phyloP scores from a whole-genome alignment of 345 rosid species.

The Durio zibethinus region DNA sequence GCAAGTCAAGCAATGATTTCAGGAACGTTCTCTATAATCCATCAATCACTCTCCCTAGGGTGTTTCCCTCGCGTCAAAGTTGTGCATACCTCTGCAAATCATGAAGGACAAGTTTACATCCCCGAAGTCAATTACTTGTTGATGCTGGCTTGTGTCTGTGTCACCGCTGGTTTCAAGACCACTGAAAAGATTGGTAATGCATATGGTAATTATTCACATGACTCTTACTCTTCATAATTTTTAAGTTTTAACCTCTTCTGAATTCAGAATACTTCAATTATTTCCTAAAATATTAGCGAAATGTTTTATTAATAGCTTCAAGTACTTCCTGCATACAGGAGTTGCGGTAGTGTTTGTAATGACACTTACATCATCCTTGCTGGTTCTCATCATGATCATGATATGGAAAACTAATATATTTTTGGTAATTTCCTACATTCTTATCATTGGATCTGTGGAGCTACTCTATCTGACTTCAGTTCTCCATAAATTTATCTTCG shows the following conservation, averaged over 20 bases:
- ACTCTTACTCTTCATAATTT: not conserved
- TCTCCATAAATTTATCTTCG: constrained; percentile 40
- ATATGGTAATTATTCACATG: constrained; percentile 36
- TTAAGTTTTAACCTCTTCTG: not conserved
- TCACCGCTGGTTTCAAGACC: constrained; percentile 46
- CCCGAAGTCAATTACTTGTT: constrained; percentile 51
- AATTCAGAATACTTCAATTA: not conserved
- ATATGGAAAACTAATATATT: constrained; percentile 49
- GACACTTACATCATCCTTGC: constrained; percentile 34
- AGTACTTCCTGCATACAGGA: constrained; percentile 25
- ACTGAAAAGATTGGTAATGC: constrained; percentile 50
- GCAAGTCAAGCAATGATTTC: constrained; percentile 64
- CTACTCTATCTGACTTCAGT: constrained; percentile 39
- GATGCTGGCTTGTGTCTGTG: constrained; percentile 44
- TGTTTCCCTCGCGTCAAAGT: constrained; percentile 57
- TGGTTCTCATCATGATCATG: constrained; percentile 53
- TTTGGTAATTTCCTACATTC: constrained; percentile 26
- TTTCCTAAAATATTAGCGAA: not conserved
- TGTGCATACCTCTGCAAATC: constrained; percentile 46
- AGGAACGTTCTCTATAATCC: constrained; percentile 51
- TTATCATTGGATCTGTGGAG: constrained; percentile 30
- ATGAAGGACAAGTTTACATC: constrained; percentile 53
- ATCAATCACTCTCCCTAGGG: constrained; percentile 50
- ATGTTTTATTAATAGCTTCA: too few relatives aligned
- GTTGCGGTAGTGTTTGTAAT: constrained; percentile 52